Evolutionary conservation across 257 asterid genomes (phyloP).

Genomic region (Coffea canephora): DNA sequence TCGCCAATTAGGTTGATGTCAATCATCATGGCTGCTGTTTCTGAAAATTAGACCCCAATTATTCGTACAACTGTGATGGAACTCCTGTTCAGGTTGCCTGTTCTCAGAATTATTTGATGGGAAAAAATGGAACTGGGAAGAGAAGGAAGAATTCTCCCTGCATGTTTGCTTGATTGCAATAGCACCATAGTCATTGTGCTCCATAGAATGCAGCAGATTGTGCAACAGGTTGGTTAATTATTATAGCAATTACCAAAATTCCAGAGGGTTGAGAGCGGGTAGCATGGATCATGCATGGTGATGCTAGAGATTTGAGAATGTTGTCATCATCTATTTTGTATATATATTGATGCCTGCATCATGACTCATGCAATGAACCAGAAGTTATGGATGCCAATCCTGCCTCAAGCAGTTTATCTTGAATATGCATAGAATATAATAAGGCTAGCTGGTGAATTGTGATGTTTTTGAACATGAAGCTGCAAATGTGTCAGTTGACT

Average conservation of each 20-base stretch:
- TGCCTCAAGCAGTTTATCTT: neutral
- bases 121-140: neutral
- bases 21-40: neutral
- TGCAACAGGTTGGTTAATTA: neutral
- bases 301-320: too few species aligned
- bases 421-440: neutral
- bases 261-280: too few species aligned
- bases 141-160: neutral
- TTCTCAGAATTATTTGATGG: neutral
- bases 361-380: neutral
- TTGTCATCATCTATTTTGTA: too few species aligned
- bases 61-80: neutral
- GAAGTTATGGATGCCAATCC: neutral
- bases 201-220: neutral
- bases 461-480: neutral
- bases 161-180: neutral
- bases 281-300: too few species aligned
- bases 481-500: neutral
- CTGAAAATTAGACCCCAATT: neutral
- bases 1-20: neutral
- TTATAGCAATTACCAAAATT: too few species aligned
- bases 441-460: neutral
- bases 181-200: neutral
- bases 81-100: neutral
- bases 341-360: neutral